phyloP scores from a whole-genome alignment of 768 basidiomycete genomes.

The Boletus sp. region DNA sequence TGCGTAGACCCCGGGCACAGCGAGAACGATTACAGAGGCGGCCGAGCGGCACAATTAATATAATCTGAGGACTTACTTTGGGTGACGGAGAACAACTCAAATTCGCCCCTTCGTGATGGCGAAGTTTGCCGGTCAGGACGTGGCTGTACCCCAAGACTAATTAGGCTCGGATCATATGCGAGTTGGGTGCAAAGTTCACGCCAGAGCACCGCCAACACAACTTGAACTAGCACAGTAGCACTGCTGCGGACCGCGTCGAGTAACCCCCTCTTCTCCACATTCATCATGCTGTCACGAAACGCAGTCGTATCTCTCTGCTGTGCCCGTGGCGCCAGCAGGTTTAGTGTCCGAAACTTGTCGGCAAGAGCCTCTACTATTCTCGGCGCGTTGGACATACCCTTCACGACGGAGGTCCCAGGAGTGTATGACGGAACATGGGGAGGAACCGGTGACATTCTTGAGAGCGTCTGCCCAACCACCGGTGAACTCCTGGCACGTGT shows the following conservation, averaged over 20 bases:
- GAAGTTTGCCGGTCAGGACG: background rate
- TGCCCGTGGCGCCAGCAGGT: slow-evolving; percentile 17
- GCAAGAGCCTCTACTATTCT: slow-evolving; percentile 68
- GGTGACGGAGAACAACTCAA: background rate
- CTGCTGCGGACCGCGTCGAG: background rate
- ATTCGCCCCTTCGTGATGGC: background rate
- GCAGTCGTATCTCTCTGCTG: slow-evolving; percentile 7
- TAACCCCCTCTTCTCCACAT: background rate
- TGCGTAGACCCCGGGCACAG: slow-evolving; percentile 21
- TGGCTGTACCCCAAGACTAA: slow-evolving; percentile 18
- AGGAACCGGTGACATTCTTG: slow-evolving; percentile 65
- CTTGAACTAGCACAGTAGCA: background rate
- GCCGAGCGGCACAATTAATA: slow-evolving; percentile 1
- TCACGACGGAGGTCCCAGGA: slow-evolving; percentile 57
- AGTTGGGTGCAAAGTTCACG: background rate
- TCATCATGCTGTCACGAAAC: slow-evolving; percentile 27
- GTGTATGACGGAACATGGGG: slow-evolving; percentile 84
- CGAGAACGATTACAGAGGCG: background rate
- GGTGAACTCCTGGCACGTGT: slow-evolving; percentile 81
- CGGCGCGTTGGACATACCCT: slow-evolving; percentile 56
- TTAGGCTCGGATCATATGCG: slow-evolving; percentile 6
- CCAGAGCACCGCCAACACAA: background rate
- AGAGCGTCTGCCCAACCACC: slow-evolving; percentile 80
- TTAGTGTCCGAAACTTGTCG: slow-evolving; percentile 48
- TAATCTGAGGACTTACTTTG: background rate